Evolutionary conservation across 805 yeast species (phyloP).

Genomic region (Nakazawaea pomicola): DNA sequence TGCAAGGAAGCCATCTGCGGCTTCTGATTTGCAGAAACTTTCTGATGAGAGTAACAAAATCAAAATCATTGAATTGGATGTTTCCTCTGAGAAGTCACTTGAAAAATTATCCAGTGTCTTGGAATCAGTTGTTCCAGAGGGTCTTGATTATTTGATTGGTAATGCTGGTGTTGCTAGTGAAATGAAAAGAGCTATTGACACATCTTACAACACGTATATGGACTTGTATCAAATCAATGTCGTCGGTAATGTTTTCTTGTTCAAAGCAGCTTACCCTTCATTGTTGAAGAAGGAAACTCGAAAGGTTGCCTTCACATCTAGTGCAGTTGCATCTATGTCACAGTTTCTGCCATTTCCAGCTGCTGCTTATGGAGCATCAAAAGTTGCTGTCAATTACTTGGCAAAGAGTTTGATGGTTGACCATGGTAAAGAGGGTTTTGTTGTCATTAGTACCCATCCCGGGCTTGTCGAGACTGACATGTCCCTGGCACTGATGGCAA

Average conservation of each 20-base stretch:
- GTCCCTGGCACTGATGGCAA: too few species aligned
- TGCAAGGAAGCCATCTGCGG: conserved; percentile 3
- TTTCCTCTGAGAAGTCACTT: conserved; percentile 17
- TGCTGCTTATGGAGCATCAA: conserved; percentile 30
- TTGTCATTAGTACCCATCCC: conserved; percentile 25
- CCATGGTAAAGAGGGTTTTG: conserved; percentile 20
- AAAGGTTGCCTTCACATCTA: conserved; percentile 26
- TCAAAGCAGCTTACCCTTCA: not conserved
- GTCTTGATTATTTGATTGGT: not conserved
- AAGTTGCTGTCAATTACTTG: conserved; percentile 29
- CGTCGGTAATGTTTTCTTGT: conserved; percentile 20
- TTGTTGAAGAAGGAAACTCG: conserved; percentile 18
- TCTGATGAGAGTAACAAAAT: conserved; percentile 16
- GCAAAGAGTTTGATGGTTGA: conserved; percentile 24
- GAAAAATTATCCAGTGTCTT: conserved; percentile 15
- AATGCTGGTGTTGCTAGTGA: not conserved
- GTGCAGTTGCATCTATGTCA: conserved; percentile 24
- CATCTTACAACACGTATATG: too few species aligned
- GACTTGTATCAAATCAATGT: conserved; percentile 18
- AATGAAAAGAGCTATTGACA: too few species aligned
- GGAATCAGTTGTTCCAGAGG: conserved; percentile 11
- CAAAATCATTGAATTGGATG: conserved; percentile 20
- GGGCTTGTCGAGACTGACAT: conserved; percentile 13
- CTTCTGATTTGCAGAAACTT: conserved; percentile 16
- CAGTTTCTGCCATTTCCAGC: conserved; percentile 18